These are phyloP conservation scores for Plenodomus tracheiphilus DNA, from an alignment of 2,329 filamentous ascomycete species.

Conservation along the genomic window DNA sequence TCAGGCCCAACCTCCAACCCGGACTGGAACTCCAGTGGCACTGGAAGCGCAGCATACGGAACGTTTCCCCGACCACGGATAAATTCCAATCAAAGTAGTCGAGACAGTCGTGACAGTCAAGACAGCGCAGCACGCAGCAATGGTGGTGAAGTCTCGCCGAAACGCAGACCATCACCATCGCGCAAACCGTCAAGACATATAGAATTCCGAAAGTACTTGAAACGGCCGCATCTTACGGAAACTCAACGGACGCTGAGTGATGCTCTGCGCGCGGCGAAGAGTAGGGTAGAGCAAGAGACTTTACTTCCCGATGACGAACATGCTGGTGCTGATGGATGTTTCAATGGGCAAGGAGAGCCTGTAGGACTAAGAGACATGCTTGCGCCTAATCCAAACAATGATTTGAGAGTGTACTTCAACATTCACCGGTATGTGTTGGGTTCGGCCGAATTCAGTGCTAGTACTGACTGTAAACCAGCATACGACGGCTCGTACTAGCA, in stretches of 20 bases:
- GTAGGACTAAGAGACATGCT: slow-evolving; percentile 45
- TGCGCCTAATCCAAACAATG: slow-evolving; percentile 60
- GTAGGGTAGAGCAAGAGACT: slow-evolving; percentile 54
- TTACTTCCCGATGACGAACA: slow-evolving; percentile 50
- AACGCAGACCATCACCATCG: slow-evolving; percentile 15
- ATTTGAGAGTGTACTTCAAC: slow-evolving; percentile 74
- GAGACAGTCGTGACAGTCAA: slow-evolving; percentile 23
- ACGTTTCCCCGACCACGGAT: slow-evolving; percentile 26
- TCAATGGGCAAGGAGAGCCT: slow-evolving; percentile 41
- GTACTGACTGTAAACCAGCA: slow-evolving; percentile 22
- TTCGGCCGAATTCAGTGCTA: not conserved
- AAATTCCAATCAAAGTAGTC: slow-evolving; percentile 15
- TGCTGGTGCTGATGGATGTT: slow-evolving; percentile 52
- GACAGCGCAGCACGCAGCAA: slow-evolving; percentile 22
- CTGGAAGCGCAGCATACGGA: slow-evolving; percentile 25
- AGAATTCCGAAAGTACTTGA: slow-evolving; percentile 36
- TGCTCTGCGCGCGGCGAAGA: slow-evolving; percentile 45
- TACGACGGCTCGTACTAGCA: slow-evolving; percentile 51
- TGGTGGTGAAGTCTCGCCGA: slow-evolving; percentile 26
- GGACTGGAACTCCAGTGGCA: slow-evolving; percentile 23
- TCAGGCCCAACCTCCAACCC: slow-evolving; percentile 33
- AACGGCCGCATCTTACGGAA: slow-evolving; percentile 36
- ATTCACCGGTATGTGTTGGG: slow-evolving; percentile 62
- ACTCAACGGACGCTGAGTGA: slow-evolving; percentile 43
- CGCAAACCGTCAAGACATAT: slow-evolving; percentile 33